A percentile compares a stretch with the other conserved stretches of the same genome.
Conservation (phyloP, 108 stramenopile genomes). For the Epithemia pelagica region DNA sequence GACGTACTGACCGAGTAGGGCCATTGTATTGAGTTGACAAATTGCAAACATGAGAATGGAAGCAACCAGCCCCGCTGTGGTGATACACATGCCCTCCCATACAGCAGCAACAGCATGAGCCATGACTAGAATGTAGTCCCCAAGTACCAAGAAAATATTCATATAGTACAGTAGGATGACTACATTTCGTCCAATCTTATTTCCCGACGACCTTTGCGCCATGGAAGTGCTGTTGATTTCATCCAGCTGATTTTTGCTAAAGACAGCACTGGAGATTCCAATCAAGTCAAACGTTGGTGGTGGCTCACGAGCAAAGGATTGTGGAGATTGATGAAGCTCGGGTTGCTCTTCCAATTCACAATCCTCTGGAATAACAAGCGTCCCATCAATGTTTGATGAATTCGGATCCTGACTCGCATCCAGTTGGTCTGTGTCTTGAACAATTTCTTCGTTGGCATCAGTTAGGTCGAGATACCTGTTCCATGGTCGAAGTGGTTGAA, state of each 20-base stretch:
- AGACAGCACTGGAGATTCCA: neutral
- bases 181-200: conserved; percentile 14
- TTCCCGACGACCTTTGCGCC: conserved; percentile 35
- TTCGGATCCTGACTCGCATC: neutral
- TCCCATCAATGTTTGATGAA: neutral
- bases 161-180: conserved; percentile 53
- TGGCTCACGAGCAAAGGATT: neutral
- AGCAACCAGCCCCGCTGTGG: conserved; percentile 50
- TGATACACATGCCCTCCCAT: conserved; percentile 49
- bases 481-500: neutral
- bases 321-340: neutral
- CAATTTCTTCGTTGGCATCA: neutral
- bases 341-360: neutral
- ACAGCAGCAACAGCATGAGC: conserved; percentile 55
- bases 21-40: conserved; percentile 59
- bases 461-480: neutral
- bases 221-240: neutral
- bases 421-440: neutral
- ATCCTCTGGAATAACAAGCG: neutral
- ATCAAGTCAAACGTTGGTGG: neutral
- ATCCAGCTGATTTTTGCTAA: neutral
- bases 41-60: conserved; percentile 58
- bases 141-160: conserved; percentile 67
- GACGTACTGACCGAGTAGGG: conserved; percentile 42
- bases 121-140: conserved; percentile 69